Evolutionary conservation across 176 grass and related monocot species (phyloP), one percentile per base, ranked within the genome.

Genomic region (Bromus sterilis): DNA sequence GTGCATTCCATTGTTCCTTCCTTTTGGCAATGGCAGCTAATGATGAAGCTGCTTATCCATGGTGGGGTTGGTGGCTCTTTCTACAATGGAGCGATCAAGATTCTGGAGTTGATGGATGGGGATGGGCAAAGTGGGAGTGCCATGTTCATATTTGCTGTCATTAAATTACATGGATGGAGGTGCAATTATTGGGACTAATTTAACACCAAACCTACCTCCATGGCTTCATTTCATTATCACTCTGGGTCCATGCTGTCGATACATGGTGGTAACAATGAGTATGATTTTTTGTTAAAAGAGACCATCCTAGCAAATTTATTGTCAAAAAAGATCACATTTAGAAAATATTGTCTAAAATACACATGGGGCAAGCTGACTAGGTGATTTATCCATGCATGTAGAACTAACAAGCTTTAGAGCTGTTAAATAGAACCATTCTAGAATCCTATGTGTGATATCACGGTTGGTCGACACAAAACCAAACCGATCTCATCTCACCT

Each of bases 141-240:
- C 39, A 39, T 84, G 81, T 61, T 40, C 74, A 44, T n/a, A 9
- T 80, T 40, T 49, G 13, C 49, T 76, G 25, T 66, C 68, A 59
- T 37, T 44, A 49, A 43, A 82, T 71, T 33, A 46, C 4, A 56
- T 20, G 35, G 78, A 72, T 42, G 63, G 56, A 56, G 31, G 21
- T 48, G 64, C 83, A 86, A 73, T 86, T 78, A 62, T 86, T 86
- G 78, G 21, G 28, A 49, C 23, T 31, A 48, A 63, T 71, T 72
- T 71, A 43, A 81, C 63, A 25, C 24, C 30, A 43, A 16, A 81
- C 72, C 82, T 46, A 89, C 63, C 71, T 64, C 20, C 18, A 33
- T 16, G 20, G 46, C 30, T 11, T 23, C 39, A 68, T 31, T 75
- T 64, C 43, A 26, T 64, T 42, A 1, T 56, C 34, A n/a, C n/a